phyloP scores from a whole-genome alignment of 2,329 filamentous ascomycete genomes.

The Didymella glomerata region DNA sequence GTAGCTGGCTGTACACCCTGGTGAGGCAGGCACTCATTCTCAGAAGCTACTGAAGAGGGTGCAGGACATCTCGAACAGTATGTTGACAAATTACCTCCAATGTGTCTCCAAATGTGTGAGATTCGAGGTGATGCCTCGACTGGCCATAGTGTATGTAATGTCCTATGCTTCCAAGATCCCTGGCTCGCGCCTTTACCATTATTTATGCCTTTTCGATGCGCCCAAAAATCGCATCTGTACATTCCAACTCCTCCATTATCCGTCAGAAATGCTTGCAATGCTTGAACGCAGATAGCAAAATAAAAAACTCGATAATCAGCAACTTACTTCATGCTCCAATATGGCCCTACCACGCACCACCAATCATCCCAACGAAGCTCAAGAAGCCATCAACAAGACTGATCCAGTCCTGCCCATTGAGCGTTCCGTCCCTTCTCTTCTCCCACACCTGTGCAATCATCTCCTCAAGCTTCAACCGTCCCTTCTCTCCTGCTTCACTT shows the following conservation, averaged over 20 bases:
- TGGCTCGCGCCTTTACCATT: not conserved
- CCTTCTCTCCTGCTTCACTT: constrained; percentile 41
- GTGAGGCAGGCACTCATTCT: not conserved
- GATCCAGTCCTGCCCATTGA: constrained; percentile 49
- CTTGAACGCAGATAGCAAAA: constrained; percentile 18
- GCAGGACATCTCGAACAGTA: not conserved
- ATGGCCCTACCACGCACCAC: constrained; percentile 29
- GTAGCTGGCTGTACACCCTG: not conserved
- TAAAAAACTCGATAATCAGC: not conserved
- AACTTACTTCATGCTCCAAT: not conserved
- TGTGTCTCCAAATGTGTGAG: not conserved
- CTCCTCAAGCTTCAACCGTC: constrained; percentile 30
- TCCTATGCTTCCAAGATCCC: not conserved
- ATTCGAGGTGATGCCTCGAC: not conserved
- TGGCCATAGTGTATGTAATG: not conserved
- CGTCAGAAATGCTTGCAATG: constrained; percentile 8
- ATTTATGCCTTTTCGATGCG: not conserved
- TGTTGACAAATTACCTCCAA: not conserved
- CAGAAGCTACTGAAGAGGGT: not conserved
- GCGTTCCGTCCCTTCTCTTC: constrained; percentile 40
- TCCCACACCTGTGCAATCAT: constrained; percentile 45
- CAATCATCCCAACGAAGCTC: constrained; percentile 38
- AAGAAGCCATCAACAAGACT: constrained; percentile 48
- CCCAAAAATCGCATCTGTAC: not conserved
- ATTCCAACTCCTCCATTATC: not conserved